Evolutionary conservation across 2,329 filamentous ascomycete species (phyloP).

Genomic region (Trichophyton schoenleinii): DNA sequence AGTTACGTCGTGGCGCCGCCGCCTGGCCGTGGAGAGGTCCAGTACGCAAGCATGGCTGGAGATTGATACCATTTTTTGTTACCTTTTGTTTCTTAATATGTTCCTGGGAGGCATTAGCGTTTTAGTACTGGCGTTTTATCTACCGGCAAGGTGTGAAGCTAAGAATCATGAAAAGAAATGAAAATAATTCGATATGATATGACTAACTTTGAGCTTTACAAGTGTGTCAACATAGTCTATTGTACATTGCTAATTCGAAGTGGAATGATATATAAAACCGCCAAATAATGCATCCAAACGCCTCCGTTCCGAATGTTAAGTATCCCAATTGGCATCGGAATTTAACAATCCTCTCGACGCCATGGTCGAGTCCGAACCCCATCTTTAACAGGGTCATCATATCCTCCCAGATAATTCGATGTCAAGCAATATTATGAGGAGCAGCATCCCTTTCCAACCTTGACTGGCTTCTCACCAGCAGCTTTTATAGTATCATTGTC

Average conservation of each 20-base stretch:
- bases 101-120: neutral
- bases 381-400: too few relatives aligned
- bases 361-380: too few relatives aligned
- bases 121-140: neutral
- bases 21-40: slow-evolving; percentile 62
- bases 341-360: neutral
- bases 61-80: slow-evolving; percentile 42
- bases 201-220: neutral
- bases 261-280: neutral
- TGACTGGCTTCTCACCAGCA: slow-evolving; percentile 26
- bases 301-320: neutral
- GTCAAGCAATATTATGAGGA: slow-evolving; percentile 12
- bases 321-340: neutral
- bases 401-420: neutral
- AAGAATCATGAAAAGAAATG: neutral
- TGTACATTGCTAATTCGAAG: neutral
- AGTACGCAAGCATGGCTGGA: slow-evolving; percentile 75
- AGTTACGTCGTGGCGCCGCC: slow-evolving; percentile 54
- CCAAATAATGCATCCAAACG: neutral
- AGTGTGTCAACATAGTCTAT: neutral
- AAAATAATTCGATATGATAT: neutral
- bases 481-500: slow-evolving; percentile 84
- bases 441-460: slow-evolving; percentile 32
- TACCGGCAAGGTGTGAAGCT: neutral
- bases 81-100: slow-evolving; percentile 11